Base-by-base conservation (phyloP, 257 asterid species). In the Paulownia fortunei region DNA sequence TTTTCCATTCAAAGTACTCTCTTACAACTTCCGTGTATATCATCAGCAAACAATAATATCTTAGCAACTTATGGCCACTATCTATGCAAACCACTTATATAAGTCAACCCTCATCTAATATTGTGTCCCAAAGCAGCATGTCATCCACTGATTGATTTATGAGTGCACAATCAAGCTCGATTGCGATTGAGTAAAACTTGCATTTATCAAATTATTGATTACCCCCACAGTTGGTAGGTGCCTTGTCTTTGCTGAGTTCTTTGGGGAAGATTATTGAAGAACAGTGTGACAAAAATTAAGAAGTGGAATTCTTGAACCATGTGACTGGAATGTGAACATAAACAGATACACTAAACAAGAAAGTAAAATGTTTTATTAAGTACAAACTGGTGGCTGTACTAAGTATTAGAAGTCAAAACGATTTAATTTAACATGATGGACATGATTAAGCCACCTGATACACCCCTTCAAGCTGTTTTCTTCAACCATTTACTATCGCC, bases 401-500 rank as follows among this genome's bases (percentile, higher is more conserved):
- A 32, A 44, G 0, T 37, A 46, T 18, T 62, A n/a, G 21, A 23
- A 56, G 46, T 61, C 26, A 52, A 64, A 6, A 60, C 37, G 52
- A 77, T 39, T 23, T 36, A 54, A 59, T 60, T 39, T 27, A 36
- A 76, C 60, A 54, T 12, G 63, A 81, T 54, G 9, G 62, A 73
- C 54, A 80, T 76, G 42, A 82, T 79, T 19, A 68, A 12, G 37
- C 37, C 54, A 69, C 56, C 18, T 34, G 8, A 23, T 37, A 15
- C 39, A 7, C 18, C 54, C 44, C 26, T 77, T 70, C 23, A 36
- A 32, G 54, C 68, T 36, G 51, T 8, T 34, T 41, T 55, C 55
- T 56, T 49, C 46, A 13, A 26, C 55, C 15, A 44, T 55, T 26
- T 11, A 75, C 70, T 76, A 82, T 81, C 87, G 69, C 83, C 85